Evolutionary conservation across 495 filamentous ascomycete species (phyloP).

Genomic region (Hyaloscypha bicolor): DNA sequence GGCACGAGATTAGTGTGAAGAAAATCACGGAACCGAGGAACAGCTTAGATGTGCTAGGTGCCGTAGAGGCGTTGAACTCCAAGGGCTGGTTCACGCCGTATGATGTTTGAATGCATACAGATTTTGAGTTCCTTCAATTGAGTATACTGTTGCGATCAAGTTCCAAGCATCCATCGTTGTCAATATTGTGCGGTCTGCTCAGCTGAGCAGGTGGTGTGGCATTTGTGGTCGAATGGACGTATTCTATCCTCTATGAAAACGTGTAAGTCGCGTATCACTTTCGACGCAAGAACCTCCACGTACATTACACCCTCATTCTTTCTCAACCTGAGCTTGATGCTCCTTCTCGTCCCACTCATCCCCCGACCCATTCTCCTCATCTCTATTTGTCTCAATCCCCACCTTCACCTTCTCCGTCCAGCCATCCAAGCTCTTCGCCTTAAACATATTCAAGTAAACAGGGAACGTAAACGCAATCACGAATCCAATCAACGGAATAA

Average conservation of each 20-base stretch:
- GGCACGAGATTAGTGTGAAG: neutral
- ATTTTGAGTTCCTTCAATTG: neutral
- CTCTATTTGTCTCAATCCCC: slow-evolving; percentile 22
- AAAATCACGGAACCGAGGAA: neutral
- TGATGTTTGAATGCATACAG: neutral
- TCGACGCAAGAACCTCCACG: too few relatives aligned
- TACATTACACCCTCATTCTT: neutral
- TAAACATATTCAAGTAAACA: slow-evolving; percentile 36
- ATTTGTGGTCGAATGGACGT: too few relatives aligned
- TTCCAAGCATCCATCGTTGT: too few relatives aligned
- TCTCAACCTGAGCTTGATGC: slow-evolving; percentile 13
- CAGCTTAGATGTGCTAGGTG: neutral
- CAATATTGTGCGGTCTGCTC: too few relatives aligned
- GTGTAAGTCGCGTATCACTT: too few relatives aligned
- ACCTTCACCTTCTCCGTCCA: slow-evolving; percentile 30
- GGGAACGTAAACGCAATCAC: slow-evolving; percentile 38
- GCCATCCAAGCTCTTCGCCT: slow-evolving; percentile 27
- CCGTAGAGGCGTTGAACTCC: neutral
- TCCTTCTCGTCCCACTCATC: slow-evolving; percentile 12
- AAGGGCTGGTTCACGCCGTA: neutral
- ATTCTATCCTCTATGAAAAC: too few relatives aligned
- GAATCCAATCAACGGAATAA: slow-evolving; percentile 38
- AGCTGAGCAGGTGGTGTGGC: too few relatives aligned
- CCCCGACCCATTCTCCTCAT: slow-evolving; percentile 16
- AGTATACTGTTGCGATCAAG: too few relatives aligned